These are phyloP conservation scores for Scalesia atractyloides DNA, from an alignment of 129 eudicot genomes.

Conservation along the genomic window DNA sequence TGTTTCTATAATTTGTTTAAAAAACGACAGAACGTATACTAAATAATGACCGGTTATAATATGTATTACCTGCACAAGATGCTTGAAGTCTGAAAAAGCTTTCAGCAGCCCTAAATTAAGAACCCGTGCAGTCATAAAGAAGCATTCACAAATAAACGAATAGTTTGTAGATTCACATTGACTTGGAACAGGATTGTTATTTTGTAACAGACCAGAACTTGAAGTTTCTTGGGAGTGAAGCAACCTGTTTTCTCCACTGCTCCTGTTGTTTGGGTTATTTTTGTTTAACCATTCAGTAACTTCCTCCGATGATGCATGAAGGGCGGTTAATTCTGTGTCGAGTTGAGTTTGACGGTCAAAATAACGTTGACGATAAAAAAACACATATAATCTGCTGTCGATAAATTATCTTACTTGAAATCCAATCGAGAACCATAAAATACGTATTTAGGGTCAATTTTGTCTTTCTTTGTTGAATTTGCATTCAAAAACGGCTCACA, in stretches of 20 bases:
- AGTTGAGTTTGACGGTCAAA: constrained; percentile 14
- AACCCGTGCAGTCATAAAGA: constrained; percentile 97
- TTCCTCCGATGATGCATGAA: constrained; percentile 98
- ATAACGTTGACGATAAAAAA: not conserved
- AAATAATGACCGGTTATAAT: not conserved
- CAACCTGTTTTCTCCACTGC: constrained; percentile 62
- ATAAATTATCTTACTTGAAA: constrained; percentile 55
- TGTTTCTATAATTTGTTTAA: not conserved
- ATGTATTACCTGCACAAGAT: constrained; percentile 81
- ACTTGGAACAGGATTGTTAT: constrained; percentile 34
- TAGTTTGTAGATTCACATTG: constrained; percentile 51
- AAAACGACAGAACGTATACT: not conserved
- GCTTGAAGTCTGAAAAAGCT: constrained; percentile 96
- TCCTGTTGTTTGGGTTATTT: constrained; percentile 32
- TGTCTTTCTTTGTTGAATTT: constrained; percentile 76
- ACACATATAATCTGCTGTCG: not conserved
- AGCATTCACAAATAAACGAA: constrained; percentile 96
- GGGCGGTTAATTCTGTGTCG: constrained; percentile 74
- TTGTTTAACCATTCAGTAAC: constrained; percentile 62
- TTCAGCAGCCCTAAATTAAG: constrained; percentile 90
- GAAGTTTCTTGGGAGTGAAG: constrained; percentile 66
- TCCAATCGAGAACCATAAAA: constrained; percentile 73
- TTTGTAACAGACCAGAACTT: constrained; percentile 42
- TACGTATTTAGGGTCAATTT: constrained; percentile 85
- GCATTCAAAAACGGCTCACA: constrained; percentile 96